Conservation (phyloP, 805 yeast species). For the Lachancea sp. region DNA sequence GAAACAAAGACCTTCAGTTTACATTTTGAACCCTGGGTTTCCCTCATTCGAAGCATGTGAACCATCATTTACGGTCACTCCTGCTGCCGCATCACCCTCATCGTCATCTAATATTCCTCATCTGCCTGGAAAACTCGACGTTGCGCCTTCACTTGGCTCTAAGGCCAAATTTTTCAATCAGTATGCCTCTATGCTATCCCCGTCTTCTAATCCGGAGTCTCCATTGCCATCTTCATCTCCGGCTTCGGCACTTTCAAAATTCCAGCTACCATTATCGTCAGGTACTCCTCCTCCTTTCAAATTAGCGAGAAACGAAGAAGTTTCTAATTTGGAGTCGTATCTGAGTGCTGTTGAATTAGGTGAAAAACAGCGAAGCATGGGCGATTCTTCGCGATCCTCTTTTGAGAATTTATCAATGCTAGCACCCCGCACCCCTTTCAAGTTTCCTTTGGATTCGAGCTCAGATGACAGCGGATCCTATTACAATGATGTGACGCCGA, state of each 20-base stretch:
- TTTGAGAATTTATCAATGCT: not conserved
- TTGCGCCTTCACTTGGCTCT: not conserved
- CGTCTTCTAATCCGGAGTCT: conserved; percentile 12
- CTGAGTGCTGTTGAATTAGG: conserved; percentile 28
- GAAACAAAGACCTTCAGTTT: conserved; percentile 2
- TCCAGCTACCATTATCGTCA: conserved; percentile 25
- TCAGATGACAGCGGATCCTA: not conserved
- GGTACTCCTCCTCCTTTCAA: conserved; percentile 20
- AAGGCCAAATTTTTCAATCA: not conserved
- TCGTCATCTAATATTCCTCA: not conserved
- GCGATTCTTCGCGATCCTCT: not conserved
- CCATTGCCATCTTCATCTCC: conserved; percentile 31
- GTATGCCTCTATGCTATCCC: not conserved
- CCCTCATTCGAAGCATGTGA: conserved; percentile 1
- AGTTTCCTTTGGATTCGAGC: conserved; percentile 6
- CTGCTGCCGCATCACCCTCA: not conserved
- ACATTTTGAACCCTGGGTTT: conserved; percentile 9
- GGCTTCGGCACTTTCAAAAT: conserved; percentile 27
- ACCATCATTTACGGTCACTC: conserved; percentile 1
- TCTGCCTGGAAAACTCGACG: not conserved
- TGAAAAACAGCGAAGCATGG: conserved; percentile 12
- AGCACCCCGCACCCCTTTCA: conserved; percentile 2
- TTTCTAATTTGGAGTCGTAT: conserved; percentile 27
- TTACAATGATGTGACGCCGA: not conserved
- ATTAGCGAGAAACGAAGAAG: conserved; percentile 27